Evolutionary conservation across 106 monocot genomes (phyloP), one percentile per base, ranked within the genome.

Genomic region (Dioscorea zingiberensis): DNA sequence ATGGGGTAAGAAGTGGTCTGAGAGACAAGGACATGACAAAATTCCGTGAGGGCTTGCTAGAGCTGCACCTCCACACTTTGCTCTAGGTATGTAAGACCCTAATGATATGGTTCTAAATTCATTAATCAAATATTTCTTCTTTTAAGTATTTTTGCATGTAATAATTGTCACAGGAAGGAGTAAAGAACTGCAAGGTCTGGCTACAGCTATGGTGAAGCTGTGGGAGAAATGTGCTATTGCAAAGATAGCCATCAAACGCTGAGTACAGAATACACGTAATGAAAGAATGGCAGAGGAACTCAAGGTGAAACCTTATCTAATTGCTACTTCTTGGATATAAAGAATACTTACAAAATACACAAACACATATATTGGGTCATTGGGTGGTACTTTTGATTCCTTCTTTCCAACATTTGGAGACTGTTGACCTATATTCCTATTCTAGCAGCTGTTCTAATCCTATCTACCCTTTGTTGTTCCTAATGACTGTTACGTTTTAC

Each of bases 241-340:
- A 49, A 95, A 95, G 71, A 88, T 95, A 55, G 94, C 94, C 22
- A 91, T 95, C 71, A 95, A 95, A 53, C 91, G 94, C 46, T 90
- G 91, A 28, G 74, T 95, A 38, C 85, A 73, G 17, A 88, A 88
- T 78, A 91, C 94, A 49, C 65, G 38, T 55, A 95, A 95, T 28
- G 94, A 95, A 30, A 82, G 84, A 69, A 95, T 95, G 91, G 84
- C 94, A 16, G 91, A 95, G 74, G 94, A 91, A 83, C 77, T 95
- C 55, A 87, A 82, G 94, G 94, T 95, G 45, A 38, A 76, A n/a
- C n/a, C n/a, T n/a, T n/a, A n/a, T n/a, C n/a, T n/a, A n/a, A n/a
- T n/a, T n/a, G n/a, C n/a, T n/a, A n/a, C n/a, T n/a, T n/a, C n/a
- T n/a, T n/a, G n/a, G n/a, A n/a, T n/a, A n/a, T n/a, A n/a, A n/a